phyloP scores from a whole-genome alignment of 352 stramenopile genomes.

The Albugo laibachii region DNA sequence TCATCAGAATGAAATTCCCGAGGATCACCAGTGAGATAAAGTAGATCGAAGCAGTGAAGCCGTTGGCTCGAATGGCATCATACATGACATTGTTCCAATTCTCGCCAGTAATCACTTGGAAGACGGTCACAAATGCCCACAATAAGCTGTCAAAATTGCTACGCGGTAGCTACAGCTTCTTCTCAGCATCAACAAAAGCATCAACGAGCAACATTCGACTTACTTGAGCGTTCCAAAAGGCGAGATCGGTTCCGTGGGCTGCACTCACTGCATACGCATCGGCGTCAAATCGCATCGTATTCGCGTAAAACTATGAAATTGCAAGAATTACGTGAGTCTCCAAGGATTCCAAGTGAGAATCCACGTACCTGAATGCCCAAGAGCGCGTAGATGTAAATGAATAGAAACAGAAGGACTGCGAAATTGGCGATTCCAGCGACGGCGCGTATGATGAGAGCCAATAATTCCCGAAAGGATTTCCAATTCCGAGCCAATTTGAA shows the following conservation, averaged over 20 bases:
- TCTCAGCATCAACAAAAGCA: neutral
- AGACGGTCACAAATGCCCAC: conserved; percentile 68
- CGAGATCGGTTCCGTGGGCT: conserved; percentile 10
- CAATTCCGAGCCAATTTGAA: conserved; percentile 90
- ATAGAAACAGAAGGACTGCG: conserved; percentile 84
- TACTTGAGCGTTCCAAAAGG: conserved; percentile 43
- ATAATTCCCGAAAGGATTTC: conserved; percentile 80
- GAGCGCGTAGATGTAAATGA: conserved; percentile 90
- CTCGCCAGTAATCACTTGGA: conserved; percentile 87
- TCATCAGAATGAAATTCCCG: conserved; percentile 85
- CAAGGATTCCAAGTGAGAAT: neutral
- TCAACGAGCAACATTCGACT: conserved; percentile 1
- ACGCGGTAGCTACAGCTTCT: conserved; percentile 20
- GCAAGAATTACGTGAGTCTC: neutral
- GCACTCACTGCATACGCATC: conserved; percentile 35
- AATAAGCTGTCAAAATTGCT: conserved; percentile 82
- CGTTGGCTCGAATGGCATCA: conserved; percentile 70
- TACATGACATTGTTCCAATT: conserved; percentile 93
- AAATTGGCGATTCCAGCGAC: conserved; percentile 90
- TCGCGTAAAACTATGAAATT: conserved; percentile 75
- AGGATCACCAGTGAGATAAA: conserved; percentile 72
- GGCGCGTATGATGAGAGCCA: conserved; percentile 78
- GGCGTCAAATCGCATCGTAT: conserved; percentile 83
- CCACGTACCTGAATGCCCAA: conserved; percentile 58
- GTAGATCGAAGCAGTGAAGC: conserved; percentile 46